Percentiles rank a stretch among this genome's conserved stretches.
These are phyloP conservation scores for Sugiyamaella paludigena DNA, from an alignment of 1,139 yeast species.

Conservation along the genomic window DNA sequence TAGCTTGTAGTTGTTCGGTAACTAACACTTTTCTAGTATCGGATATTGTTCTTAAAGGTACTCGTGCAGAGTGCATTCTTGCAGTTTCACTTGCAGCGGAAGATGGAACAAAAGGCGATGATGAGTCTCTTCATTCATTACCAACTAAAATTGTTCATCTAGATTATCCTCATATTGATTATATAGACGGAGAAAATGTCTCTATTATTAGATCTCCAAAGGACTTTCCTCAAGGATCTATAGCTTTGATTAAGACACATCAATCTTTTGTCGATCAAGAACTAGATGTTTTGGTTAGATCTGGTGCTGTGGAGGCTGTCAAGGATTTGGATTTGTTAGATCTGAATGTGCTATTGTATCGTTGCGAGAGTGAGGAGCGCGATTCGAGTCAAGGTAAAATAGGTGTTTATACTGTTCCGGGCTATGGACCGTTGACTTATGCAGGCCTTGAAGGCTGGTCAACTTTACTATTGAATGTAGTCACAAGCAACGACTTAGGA, in stretches of 20 bases:
- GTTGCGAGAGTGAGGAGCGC: conserved; percentile 83
- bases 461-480: conserved; percentile 59
- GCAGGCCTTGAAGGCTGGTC: conserved; percentile 96
- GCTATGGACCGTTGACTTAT: conserved; percentile 68
- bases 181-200: conserved; percentile 37
- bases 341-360: conserved; percentile 70
- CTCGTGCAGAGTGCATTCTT: conserved; percentile 58
- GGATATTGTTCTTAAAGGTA: conserved; percentile 65
- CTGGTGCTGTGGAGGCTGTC: conserved; percentile 77
- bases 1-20: no score
- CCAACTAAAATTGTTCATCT: conserved; percentile 62
- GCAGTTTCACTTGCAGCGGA: conserved; percentile 54
- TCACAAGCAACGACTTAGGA: conserved; percentile 71
- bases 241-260: conserved; percentile 74
- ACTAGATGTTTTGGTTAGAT: conserved; percentile 61
- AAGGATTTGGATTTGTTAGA: conserved; percentile 59
- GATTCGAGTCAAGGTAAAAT: conserved; percentile 69
- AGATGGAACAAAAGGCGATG: conserved; percentile 47
- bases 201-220: conserved; percentile 56
- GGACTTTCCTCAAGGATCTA: conserved; percentile 82
- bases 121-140: conserved; percentile 50
- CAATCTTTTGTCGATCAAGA: conserved; percentile 54
- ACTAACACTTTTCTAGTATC: conserved; percentile 51
- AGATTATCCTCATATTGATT: conserved; percentile 49
- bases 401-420: conserved; percentile 75